Base-by-base conservation (phyloP, 768 basidiomycete species). In the Suillus spraguei region DNA sequence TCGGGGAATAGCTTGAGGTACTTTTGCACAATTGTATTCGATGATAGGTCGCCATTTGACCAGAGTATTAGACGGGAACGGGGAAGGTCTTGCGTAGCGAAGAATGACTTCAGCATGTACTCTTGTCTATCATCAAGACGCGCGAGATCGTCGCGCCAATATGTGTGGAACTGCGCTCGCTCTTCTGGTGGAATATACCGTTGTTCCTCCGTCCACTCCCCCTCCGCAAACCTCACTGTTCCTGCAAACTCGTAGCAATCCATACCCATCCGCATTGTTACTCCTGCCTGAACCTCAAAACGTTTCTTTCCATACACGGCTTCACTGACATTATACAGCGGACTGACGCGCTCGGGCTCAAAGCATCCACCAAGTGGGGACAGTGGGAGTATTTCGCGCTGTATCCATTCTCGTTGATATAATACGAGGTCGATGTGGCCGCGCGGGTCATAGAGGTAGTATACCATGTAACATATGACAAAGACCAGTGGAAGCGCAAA, bases 171-270 rank as follows among this genome's bases (percentile, higher is more conserved):
- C 61, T 87, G 86, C 6, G 85, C 84, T 17, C 86, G 84, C 39
- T 80, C 72, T 17, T 83, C 80, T 20, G 78, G 71, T 20, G 76
- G 71, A 61, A 75, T 72, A 64, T 66, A 68, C 0, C 54, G 9
- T 24, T 63, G 58, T 35, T 64, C 60, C 24, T 10, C 52, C 5
- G 20, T 5, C 35, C 65, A 64, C 7, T 61, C 52, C 1, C 59
- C 61, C 13, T 66, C 67, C 33, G 69, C 62, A 24, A 65, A 50
- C 61, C 81, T 83, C 35, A 99, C 82, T 17, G 94, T 95, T 11
- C 90, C 88, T 1, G 95, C 91, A 74, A 95, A 94, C 71, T 92
- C 88, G 72, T 96, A 98, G 76, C 97, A 99, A 73, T 95, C 92
- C 80, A 93, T 80, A 38, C 93, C 93, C 69, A 92, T 80, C 63